A percentile compares a stretch with the other conserved stretches of the same genome.
phyloP scores from a whole-genome alignment of 2,329 filamentous ascomycete species.

The Blastomyces percursus region DNA sequence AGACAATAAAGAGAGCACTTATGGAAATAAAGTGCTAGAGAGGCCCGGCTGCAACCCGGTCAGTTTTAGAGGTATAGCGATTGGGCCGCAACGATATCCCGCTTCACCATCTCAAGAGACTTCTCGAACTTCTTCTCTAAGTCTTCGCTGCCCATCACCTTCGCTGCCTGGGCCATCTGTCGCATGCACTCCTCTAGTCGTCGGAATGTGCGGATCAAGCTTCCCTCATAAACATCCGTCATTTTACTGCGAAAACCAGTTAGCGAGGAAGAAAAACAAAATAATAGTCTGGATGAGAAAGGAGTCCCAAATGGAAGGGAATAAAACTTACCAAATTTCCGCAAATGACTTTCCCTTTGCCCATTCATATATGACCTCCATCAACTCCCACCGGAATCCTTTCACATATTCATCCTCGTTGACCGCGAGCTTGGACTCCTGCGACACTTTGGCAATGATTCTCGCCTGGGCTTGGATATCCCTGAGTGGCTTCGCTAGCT shows the following conservation, averaged over 20 bases:
- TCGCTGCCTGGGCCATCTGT: conserved; percentile 89
- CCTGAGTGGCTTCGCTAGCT: conserved; percentile 72
- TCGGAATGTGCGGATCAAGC: conserved; percentile 88
- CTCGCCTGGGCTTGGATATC: conserved; percentile 81
- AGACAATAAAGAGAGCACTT: background rate
- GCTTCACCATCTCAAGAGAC: conserved; percentile 70
- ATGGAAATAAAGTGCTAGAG: background rate
- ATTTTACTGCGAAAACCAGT: conserved; percentile 60
- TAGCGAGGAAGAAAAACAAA: background rate
- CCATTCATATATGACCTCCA: conserved; percentile 94
- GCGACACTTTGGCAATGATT: conserved; percentile 81
- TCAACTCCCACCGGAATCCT: conserved; percentile 85
- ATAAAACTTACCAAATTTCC: conserved; percentile 72
- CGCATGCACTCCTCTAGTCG: conserved; percentile 86
- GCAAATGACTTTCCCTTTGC: conserved; percentile 80
- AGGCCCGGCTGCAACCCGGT: background rate
- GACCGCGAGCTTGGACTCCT: conserved; percentile 86
- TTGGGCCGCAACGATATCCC: conserved; percentile 91
- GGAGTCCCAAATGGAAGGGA: background rate
- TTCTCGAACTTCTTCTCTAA: conserved; percentile 85
- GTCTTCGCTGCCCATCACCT: conserved; percentile 97
- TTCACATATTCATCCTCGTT: conserved; percentile 91
- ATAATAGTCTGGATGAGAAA: background rate
- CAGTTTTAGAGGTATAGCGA: conserved; percentile 67
- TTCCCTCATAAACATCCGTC: conserved; percentile 97